These are phyloP conservation scores for Verticillium albo-atrum DNA, from an alignment of 2,329 filamentous ascomycete genomes.

Conservation along the genomic window DNA sequence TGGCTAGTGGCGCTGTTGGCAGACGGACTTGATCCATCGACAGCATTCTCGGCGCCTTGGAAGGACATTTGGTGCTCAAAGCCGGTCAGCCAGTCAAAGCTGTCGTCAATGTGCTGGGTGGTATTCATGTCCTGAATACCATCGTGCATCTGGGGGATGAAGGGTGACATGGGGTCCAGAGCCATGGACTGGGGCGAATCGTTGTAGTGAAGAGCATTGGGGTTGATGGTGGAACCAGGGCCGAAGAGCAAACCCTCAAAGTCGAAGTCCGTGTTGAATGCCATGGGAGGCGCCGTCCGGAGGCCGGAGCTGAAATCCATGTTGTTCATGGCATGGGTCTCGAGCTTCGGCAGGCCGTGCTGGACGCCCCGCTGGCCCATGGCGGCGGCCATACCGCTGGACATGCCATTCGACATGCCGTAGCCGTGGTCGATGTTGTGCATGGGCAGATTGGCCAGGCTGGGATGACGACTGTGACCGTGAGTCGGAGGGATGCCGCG, in stretches of 20 bases:
- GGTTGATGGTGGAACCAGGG: slow-evolving; percentile 62
- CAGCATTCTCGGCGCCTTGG: slow-evolving; percentile 68
- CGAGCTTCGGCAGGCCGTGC: slow-evolving; percentile 74
- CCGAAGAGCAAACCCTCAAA: slow-evolving; percentile 68
- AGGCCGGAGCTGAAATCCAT: slow-evolving; percentile 65
- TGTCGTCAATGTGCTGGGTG: slow-evolving; percentile 64
- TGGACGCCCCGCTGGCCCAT: slow-evolving; percentile 62
- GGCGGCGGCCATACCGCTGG: slow-evolving; percentile 63
- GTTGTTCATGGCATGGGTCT: slow-evolving; percentile 64
- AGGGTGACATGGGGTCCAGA: slow-evolving; percentile 59
- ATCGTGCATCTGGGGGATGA: slow-evolving; percentile 52
- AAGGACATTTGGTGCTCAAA: slow-evolving; percentile 76
- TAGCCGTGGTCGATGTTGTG: slow-evolving; percentile 59
- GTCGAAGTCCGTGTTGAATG: slow-evolving; percentile 64
- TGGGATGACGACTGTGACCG: slow-evolving; percentile 66
- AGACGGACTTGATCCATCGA: slow-evolving; percentile 92
- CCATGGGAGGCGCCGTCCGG: slow-evolving; percentile 68
- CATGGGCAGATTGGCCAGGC: slow-evolving; percentile 63
- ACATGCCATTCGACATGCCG: slow-evolving; percentile 24
- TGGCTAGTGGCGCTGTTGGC: slow-evolving; percentile 94
- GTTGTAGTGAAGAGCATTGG: slow-evolving; percentile 76
- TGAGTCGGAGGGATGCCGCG: slow-evolving; percentile 37
- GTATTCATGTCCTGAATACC: slow-evolving; percentile 47
- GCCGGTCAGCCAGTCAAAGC: slow-evolving; percentile 76
- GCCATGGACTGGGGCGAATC: slow-evolving; percentile 67